phyloP scores from a whole-genome alignment of 2,329 filamentous ascomycete genomes.

The Penicillium psychrosexuale region DNA sequence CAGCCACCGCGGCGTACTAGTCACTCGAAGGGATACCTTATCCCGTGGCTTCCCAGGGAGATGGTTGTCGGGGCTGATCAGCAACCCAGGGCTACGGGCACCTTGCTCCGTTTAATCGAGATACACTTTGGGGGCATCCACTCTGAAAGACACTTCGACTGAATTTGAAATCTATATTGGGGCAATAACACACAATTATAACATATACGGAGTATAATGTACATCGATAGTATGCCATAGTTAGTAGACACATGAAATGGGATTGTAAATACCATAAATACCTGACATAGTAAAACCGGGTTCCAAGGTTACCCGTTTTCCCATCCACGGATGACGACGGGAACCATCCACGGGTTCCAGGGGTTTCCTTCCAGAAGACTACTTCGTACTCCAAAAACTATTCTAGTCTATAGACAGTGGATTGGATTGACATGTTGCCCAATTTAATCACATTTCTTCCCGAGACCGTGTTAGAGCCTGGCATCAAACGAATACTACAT shows the following conservation, averaged over 20 bases:
- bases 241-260: neutral
- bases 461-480: neutral
- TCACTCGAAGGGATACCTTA: slow-evolving; percentile 2
- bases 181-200: neutral
- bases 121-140: neutral
- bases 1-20: neutral
- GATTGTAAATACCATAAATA: neutral
- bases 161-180: neutral
- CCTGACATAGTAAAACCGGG: neutral
- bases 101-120: neutral
- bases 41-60: slow-evolving; percentile 1
- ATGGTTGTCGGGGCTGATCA: slow-evolving; percentile 7
- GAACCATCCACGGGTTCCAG: neutral
- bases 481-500: neutral
- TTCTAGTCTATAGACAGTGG: neutral
- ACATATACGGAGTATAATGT: too few relatives aligned
- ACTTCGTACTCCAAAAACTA: neutral
- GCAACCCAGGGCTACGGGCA: slow-evolving; percentile 6
- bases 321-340: slow-evolving; percentile 2
- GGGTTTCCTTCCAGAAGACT: neutral
- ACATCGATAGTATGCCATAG: neutral
- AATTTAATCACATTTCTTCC: neutral
- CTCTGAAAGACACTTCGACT: neutral
- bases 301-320: neutral
- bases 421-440: neutral